Conservation (phyloP, 306 rosid species). For the Gastrolobium villosum region DNA sequence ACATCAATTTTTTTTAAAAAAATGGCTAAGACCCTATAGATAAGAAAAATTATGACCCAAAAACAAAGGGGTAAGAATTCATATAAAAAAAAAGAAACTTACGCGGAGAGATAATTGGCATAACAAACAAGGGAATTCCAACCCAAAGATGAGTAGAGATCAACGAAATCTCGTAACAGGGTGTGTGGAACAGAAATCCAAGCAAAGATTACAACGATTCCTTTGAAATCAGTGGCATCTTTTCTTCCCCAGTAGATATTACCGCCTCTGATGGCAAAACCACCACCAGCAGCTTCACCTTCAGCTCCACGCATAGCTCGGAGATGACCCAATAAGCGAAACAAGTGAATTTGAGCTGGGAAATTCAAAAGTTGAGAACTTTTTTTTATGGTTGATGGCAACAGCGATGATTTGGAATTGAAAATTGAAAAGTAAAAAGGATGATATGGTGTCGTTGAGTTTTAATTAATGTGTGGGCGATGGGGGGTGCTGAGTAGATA, state of each 20-base stretch:
- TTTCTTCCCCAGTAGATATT: slow-evolving; percentile 84
- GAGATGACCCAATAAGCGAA: slow-evolving; percentile 38
- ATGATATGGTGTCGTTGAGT: slow-evolving; percentile 11
- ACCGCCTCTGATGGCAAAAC: slow-evolving; percentile 55
- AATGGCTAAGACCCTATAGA: not conserved
- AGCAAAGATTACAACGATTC: slow-evolving; percentile 83
- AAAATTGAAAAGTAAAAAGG: not conserved
- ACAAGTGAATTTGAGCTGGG: slow-evolving; percentile 30
- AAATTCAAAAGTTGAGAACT: slow-evolving; percentile 26
- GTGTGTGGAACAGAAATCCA: slow-evolving; percentile 85
- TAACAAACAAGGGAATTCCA: slow-evolving; percentile 91
- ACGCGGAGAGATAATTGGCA: slow-evolving; percentile 88
- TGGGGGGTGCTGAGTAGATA: slow-evolving; percentile 38
- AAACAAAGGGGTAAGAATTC: not conserved
- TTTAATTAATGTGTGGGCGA: not conserved
- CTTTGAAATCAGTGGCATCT: slow-evolving; percentile 64
- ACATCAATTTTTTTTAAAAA: not conserved
- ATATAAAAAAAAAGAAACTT: slow-evolving; percentile 37
- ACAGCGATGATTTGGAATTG: not conserved
- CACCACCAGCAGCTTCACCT: slow-evolving; percentile 41
- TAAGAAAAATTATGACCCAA: not conserved
- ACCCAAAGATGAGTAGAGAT: slow-evolving; percentile 78
- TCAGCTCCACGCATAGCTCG: slow-evolving; percentile 66
- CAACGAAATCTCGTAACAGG: slow-evolving; percentile 62
- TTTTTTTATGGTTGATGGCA: not conserved